Base-by-base conservation (phyloP, 306 rosid genomes). In the Gleditsia sinensis region DNA sequence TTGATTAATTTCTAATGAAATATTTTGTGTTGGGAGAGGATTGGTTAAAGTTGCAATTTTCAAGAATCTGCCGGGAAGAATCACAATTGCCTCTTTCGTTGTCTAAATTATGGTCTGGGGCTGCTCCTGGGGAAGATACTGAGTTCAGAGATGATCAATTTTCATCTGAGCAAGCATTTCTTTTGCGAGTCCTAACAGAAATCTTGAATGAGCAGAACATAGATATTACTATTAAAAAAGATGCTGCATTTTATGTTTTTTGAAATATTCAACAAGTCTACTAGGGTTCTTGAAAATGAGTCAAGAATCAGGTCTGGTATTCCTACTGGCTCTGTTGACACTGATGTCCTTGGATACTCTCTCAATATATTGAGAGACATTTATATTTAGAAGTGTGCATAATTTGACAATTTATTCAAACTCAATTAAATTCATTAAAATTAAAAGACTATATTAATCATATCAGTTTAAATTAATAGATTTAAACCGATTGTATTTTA, bases 11-110 rank as follows among this genome's bases (percentile, higher is more conserved):
- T 68, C 32, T 14, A 0, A 10, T 69, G 76, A 56, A 43, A 53
- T 80, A 91, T 97, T 82, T 87, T 78, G 92, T 39, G n/a, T 91
- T 82, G 81, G 86, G 67, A 28, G 96, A 91, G 83, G 84, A 89
- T 72, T 86, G 96, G 98, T 63, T 85, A 34, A 91, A 84, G 84
- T 78, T 89, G 77, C 84, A 89, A 53, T 83, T 94, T 78, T 89
- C 96, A 80, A 91, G 81, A 83, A 60, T 83, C n/a, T 88, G 85
- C 77, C 71, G 85, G 9, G 94, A 87, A 60, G 85, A 83, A 67
- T 89, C 87, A 73, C 79, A 85, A 72, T 81, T 84, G 63, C 53
- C 81, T 50, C 45, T 62, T 25, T 59, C 90, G 32, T 90, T 92
- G 76, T 50, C 82, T 30, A 70, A 81, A 39, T 72, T 86, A 56